These are phyloP conservation scores for Metschnikowia santaceciliae DNA, from an alignment of 805 yeast genomes.

Conservation along the genomic window DNA sequence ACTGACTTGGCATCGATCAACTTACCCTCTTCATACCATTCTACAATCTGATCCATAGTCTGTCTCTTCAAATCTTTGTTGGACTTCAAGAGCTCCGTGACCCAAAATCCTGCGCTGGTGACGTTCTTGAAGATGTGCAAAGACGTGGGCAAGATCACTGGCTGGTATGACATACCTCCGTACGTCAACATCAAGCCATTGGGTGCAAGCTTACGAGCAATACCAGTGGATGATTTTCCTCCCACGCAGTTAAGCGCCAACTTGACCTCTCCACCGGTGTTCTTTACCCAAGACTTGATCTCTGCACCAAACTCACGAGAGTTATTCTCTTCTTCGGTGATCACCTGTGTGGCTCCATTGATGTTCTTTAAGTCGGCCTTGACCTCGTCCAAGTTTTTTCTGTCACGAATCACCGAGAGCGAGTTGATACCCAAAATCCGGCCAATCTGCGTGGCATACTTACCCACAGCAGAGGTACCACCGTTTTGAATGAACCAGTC, in stretches of 20 bases:
- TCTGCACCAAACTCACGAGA: conserved; percentile 63
- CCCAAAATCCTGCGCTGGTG: conserved; percentile 90
- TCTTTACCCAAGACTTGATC: conserved; percentile 51
- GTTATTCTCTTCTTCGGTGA: conserved; percentile 81
- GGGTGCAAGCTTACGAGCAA: conserved; percentile 74
- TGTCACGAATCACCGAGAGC: conserved; percentile 81
- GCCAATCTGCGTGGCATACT: conserved; percentile 86
- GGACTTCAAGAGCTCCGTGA: conserved; percentile 49
- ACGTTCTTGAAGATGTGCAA: conserved; percentile 86
- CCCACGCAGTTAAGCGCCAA: conserved; percentile 92
- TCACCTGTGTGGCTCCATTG: conserved; percentile 83
- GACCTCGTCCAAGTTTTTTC: conserved; percentile 68
- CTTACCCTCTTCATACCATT: conserved; percentile 40
- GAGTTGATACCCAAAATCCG: conserved; percentile 75
- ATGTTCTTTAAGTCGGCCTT: conserved; percentile 45
- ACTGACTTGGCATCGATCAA: conserved; percentile 36
- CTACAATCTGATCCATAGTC: conserved; percentile 35
- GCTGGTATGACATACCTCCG: conserved; percentile 97
- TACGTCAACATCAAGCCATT: conserved; percentile 83
- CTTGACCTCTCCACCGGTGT: conserved; percentile 51
- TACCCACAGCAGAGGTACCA: conserved; percentile 93
- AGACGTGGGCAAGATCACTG: conserved; percentile 87
- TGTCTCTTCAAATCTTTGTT: conserved; percentile 33
- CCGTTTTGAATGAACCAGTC: conserved; percentile 97
- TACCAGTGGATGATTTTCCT: conserved; percentile 75